phyloP scores from a whole-genome alignment of 108 stramenopile genomes.

The Nitzschia sp. region DNA sequence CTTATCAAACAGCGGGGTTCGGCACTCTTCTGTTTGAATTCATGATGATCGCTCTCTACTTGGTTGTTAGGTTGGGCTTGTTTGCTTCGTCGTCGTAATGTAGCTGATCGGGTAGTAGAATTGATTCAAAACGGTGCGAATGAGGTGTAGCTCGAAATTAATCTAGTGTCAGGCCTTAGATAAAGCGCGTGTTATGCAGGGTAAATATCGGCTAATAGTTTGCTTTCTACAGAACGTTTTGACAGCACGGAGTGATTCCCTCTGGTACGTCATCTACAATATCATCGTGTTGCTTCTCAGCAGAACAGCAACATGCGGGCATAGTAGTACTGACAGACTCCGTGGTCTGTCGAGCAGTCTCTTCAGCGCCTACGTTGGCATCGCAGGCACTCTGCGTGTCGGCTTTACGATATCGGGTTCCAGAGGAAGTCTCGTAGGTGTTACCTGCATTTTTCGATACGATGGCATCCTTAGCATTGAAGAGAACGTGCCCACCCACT shows the following conservation, averaged over 20 bases:
- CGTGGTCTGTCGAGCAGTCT: background rate
- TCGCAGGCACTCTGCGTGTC: background rate
- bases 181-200: too few relatives aligned
- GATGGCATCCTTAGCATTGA: constrained; percentile 76
- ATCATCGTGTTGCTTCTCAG: constrained; percentile 20
- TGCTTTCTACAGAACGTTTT: constrained; percentile 35
- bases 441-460: constrained; percentile 17
- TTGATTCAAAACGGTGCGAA: too few relatives aligned
- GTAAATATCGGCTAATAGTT: background rate
- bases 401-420: background rate
- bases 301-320: background rate
- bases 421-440: background rate
- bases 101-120: too few relatives aligned
- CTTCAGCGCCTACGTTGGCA: constrained; percentile 12
- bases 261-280: constrained; percentile 31
- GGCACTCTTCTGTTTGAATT: too few relatives aligned
- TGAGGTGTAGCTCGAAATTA: too few relatives aligned
- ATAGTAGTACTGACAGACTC: background rate
- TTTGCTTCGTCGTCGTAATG: too few relatives aligned
- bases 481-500: constrained; percentile 69
- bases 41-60: too few relatives aligned
- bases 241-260: constrained; percentile 78
- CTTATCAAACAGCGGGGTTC: too few relatives aligned
- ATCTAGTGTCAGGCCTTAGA: too few relatives aligned
- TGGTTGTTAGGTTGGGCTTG: too few relatives aligned